Conservation (phyloP, 179 eudicot species). For the Pouteria campechiana region DNA sequence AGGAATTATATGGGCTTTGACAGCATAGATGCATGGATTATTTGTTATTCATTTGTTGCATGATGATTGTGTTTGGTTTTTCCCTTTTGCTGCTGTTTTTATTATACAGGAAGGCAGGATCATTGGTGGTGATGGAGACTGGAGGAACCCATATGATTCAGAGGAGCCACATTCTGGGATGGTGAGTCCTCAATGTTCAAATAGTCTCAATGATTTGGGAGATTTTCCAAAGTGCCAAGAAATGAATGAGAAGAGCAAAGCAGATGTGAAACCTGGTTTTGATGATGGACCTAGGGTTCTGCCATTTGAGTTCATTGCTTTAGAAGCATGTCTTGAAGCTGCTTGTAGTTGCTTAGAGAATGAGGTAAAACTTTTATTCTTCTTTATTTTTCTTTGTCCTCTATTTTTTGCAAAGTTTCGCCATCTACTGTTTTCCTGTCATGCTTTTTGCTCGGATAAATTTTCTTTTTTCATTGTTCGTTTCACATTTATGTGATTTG, state of each 20-base stretch:
- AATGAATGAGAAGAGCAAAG: conserved; percentile 29
- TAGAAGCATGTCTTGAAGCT: conserved; percentile 98
- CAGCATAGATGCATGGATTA: no score
- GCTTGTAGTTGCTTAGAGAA: conserved; percentile 86
- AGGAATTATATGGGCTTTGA: no score
- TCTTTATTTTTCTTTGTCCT: conserved; percentile 15
- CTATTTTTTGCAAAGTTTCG: conserved; percentile 12
- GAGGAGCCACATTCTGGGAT: conserved; percentile 45
- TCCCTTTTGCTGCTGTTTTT: background rate
- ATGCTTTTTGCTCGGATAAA: background rate
- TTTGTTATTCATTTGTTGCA: background rate
- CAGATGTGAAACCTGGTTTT: conserved; percentile 43
- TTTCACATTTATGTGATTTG: conserved; percentile 1
- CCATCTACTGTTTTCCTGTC: background rate
- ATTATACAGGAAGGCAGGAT: conserved; percentile 50
- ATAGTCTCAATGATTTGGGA: conserved; percentile 17
- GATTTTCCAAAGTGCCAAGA: conserved; percentile 35
- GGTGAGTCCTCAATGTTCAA: conserved; percentile 52
- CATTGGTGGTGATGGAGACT: conserved; percentile 36
- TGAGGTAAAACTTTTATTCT: conserved; percentile 42
- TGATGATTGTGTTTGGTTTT: background rate
- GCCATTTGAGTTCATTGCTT: conserved; percentile 92
- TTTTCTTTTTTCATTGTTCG: background rate
- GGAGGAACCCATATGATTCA: conserved; percentile 61
- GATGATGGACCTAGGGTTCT: conserved; percentile 81